Evolutionary conservation across 148 eudicot species (phyloP).

Genomic region (Rhododendron williamsianum): DNA sequence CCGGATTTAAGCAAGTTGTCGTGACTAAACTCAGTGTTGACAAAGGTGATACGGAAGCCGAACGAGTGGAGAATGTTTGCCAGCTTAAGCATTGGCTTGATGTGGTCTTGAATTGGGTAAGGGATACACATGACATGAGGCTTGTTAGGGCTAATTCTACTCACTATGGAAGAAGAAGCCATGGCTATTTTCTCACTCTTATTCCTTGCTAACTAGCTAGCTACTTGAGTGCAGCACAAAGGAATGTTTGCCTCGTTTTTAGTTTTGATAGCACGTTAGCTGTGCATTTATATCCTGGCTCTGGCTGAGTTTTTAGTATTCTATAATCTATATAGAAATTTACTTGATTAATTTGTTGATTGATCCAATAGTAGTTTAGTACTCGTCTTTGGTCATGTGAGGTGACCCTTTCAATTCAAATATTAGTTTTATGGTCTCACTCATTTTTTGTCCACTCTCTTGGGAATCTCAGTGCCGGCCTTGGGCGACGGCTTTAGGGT

Average conservation of each 20-base stretch:
- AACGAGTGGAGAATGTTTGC: slow-evolving; percentile 49
- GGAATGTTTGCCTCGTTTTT: neutral
- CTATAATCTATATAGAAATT: neutral
- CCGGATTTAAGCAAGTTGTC: slow-evolving; percentile 38
- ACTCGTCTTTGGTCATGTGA: neutral
- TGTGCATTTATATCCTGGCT: neutral
- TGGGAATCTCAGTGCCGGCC: neutral
- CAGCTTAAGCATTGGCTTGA: slow-evolving; percentile 60
- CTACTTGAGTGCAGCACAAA: neutral
- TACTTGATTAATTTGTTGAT: neutral
- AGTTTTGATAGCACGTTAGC: neutral
- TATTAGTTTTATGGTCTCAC: neutral
- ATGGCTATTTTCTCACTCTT: neutral
- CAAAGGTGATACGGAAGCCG: slow-evolving; percentile 59
- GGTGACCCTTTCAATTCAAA: neutral
- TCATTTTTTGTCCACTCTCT: neutral
- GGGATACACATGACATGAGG: slow-evolving; percentile 38
- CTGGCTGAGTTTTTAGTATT: neutral
- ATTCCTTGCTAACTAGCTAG: neutral
- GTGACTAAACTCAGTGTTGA: slow-evolving; percentile 51
- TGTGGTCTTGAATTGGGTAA: slow-evolving; percentile 63
- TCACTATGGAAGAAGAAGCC: neutral
- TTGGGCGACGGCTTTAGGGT: neutral
- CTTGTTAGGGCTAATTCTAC: neutral
- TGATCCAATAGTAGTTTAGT: neutral